Percentiles rank a stretch among this genome's conserved stretches.
Conservation (phyloP, 352 stramenopile genomes). For the Elongisporangium senticosum region DNA sequence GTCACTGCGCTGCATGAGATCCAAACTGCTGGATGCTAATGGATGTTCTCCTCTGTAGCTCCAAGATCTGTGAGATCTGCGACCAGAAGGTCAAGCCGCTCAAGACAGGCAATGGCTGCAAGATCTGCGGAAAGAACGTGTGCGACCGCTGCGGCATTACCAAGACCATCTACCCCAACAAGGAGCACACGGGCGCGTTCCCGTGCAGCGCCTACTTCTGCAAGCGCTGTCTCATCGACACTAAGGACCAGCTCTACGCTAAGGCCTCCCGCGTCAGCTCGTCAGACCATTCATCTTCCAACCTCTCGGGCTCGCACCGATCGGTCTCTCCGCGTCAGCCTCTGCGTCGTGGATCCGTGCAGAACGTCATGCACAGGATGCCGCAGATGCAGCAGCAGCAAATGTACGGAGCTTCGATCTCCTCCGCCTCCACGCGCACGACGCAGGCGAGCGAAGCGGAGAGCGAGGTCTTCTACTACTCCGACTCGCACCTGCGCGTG, state of each 20-base stretch:
- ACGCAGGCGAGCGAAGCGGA: not conserved
- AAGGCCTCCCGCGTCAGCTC: constrained; percentile 23
- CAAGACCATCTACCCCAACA: constrained; percentile 50
- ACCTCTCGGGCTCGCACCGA: constrained; percentile 15
- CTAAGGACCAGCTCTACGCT: constrained; percentile 36
- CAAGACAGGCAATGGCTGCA: constrained; percentile 51
- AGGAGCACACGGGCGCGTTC: constrained; percentile 34
- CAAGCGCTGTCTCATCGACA: constrained; percentile 43
- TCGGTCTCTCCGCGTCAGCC: constrained; percentile 15
- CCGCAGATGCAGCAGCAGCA: not conserved
- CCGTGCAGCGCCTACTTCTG: constrained; percentile 55
- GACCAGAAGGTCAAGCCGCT: constrained; percentile 48
- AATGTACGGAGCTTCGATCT: not conserved
- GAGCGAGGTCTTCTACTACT: not conserved
- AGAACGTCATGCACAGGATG: not conserved
- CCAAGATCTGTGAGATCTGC: constrained; percentile 56
- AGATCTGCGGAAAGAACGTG: constrained; percentile 65
- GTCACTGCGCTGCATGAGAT: too few species aligned
- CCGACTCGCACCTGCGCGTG: not conserved
- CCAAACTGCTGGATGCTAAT: not conserved
- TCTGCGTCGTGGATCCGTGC: not conserved
- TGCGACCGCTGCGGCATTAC: constrained; percentile 56
- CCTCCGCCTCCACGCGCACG: not conserved
- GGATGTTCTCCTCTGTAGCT: constrained; percentile 8
- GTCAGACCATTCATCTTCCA: constrained; percentile 26